Conservation (phyloP, 164 flowering plant genomes). For the Protea cynaroides region DNA sequence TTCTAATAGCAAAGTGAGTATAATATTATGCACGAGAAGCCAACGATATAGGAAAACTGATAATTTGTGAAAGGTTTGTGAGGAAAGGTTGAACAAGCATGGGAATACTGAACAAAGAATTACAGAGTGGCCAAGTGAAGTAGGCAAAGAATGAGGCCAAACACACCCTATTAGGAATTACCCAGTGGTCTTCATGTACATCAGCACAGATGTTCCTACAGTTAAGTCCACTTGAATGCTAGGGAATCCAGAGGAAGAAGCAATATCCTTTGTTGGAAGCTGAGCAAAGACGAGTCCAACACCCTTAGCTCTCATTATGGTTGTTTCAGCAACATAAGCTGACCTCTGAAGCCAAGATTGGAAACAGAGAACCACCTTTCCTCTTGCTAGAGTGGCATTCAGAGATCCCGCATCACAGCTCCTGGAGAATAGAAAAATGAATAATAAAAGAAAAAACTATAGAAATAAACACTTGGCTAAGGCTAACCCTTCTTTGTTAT, state of each 20-base stretch:
- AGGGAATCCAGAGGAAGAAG: slow-evolving; percentile 19
- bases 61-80: background rate
- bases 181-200: slow-evolving; percentile 34
- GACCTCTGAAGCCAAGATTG: slow-evolving; percentile 33
- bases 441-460: background rate
- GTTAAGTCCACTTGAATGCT: slow-evolving; percentile 35
- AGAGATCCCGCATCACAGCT: slow-evolving; percentile 33
- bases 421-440: slow-evolving; percentile 14
- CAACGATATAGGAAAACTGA: too few relatives aligned
- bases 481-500: background rate
- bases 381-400: slow-evolving; percentile 40
- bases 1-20: background rate
- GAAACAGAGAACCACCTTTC: slow-evolving; percentile 52
- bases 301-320: slow-evolving; percentile 24
- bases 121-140: too few relatives aligned
- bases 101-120: too few relatives aligned
- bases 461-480: slow-evolving; percentile 1
- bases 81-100: background rate
- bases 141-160: background rate
- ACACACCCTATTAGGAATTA: slow-evolving; percentile 5
- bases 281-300: slow-evolving; percentile 40
- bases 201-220: slow-evolving; percentile 28
- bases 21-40: background rate
- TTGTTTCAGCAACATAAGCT: slow-evolving; percentile 12
- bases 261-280: slow-evolving; percentile 32